A percentile compares a stretch with the other conserved stretches of the same genome.
Conservation (phyloP, 345 rosid genomes). For the Eucalyptus curtisii region DNA sequence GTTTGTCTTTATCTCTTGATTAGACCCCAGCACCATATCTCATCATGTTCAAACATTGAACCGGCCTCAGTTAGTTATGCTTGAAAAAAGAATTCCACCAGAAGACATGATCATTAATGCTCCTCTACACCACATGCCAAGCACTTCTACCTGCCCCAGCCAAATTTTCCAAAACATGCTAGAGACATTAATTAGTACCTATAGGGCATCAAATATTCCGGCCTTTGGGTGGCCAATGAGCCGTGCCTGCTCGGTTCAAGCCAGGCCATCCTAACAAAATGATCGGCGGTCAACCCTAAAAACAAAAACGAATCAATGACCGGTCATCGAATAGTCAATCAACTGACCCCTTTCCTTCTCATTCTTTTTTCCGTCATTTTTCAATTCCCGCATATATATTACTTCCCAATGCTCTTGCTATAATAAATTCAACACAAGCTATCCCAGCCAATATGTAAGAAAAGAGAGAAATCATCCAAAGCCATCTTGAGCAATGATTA, state of each 20-base stretch:
- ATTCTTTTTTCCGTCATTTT: background rate
- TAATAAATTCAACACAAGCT: background rate
- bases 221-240: background rate
- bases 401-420: background rate
- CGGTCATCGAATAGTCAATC: background rate
- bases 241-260: background rate
- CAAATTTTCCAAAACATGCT: too few relatives aligned
- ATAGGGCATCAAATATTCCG: too few relatives aligned
- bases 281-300: rapidly evolving
- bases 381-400: background rate
- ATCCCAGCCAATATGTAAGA: background rate
- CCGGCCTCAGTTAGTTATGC: background rate
- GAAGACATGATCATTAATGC: too few relatives aligned
- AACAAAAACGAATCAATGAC: background rate
- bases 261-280: background rate
- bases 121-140: too few relatives aligned
- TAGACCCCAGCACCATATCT: background rate
- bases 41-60: background rate
- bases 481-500: background rate
- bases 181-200: too few relatives aligned
- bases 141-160: too few relatives aligned
- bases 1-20: background rate
- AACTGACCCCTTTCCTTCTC: background rate
- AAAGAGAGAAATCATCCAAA: background rate
- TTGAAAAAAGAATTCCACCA: too few relatives aligned